Conservation (phyloP, 2,329 filamentous ascomycete species). For the Aspergillus tubingensis region DNA sequence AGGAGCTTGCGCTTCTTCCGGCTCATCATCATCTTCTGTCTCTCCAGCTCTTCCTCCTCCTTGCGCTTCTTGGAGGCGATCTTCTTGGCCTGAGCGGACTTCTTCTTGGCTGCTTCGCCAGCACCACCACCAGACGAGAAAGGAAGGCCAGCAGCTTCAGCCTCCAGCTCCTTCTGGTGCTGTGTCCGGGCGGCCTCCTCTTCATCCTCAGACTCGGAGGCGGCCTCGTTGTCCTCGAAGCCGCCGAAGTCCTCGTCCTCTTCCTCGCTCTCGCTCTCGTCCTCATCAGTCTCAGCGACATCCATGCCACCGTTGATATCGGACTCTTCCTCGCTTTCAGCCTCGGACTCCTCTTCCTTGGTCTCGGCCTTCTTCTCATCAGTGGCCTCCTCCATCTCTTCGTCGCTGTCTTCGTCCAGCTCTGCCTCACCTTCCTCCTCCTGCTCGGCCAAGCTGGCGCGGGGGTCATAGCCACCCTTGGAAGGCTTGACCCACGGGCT, state of each 20-base stretch:
- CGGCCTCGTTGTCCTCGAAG: constrained; percentile 54
- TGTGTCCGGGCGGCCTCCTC: constrained; percentile 63
- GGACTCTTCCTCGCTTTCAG: constrained; percentile 47
- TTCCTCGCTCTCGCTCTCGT: constrained; percentile 51
- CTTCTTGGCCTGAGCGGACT: constrained; percentile 68
- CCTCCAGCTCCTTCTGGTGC: constrained; percentile 88
- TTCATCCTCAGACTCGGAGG: constrained; percentile 58
- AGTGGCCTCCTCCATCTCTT: constrained; percentile 40
- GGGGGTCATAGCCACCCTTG: constrained; percentile 89
- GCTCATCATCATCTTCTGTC: constrained; percentile 96
- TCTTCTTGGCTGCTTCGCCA: constrained; percentile 66
- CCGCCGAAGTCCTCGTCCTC: constrained; percentile 51
- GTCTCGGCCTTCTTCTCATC: constrained; percentile 24
- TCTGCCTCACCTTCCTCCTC: constrained; percentile 84
- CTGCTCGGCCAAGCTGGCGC: constrained; percentile 79
- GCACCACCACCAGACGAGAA: constrained; percentile 51
- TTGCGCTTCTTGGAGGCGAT: constrained; percentile 65
- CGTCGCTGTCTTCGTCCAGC: constrained; percentile 59
- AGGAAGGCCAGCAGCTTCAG: constrained; percentile 75
- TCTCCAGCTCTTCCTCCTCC: constrained; percentile 84
- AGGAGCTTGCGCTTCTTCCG: constrained; percentile 97
- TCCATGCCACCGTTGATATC: constrained; percentile 54
- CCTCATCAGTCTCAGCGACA: constrained; percentile 49
- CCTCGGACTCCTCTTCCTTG: constrained; percentile 42
- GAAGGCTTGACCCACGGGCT: constrained; percentile 92